phyloP scores from a whole-genome alignment of 345 rosid species.

The Carallia pectinifolia region DNA sequence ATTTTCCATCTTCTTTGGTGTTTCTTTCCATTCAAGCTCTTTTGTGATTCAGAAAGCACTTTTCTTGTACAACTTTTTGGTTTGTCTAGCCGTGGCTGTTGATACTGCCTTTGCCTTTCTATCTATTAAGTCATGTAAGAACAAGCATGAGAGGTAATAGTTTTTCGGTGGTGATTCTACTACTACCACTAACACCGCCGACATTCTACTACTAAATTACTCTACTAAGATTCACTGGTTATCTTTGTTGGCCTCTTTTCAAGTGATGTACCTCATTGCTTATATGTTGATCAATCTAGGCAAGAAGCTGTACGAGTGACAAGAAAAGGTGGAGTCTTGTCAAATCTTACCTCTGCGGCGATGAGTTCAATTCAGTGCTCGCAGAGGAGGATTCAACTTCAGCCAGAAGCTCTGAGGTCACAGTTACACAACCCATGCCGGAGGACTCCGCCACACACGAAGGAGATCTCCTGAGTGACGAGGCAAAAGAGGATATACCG shows the following conservation, averaged over 20 bases:
- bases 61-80: no score
- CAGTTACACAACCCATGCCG: conserved; percentile 38
- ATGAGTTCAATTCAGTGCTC: conserved; percentile 64
- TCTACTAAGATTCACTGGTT: no score
- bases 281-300: conserved; percentile 36
- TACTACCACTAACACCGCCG: no score
- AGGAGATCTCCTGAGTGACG: conserved; percentile 31
- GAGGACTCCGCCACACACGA: conserved; percentile 23
- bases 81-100: no score
- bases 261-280: no score
- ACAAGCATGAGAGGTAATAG: no score
- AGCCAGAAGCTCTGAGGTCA: conserved; percentile 30
- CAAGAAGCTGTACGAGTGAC: conserved; percentile 42
- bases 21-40: background rate
- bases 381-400: conserved; percentile 86
- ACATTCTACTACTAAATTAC: no score
- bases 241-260: no score
- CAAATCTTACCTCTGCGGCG: conserved; percentile 75
- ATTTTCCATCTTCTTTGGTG: background rate
- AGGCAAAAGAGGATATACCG: conserved; percentile 23
- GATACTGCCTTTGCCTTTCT: no score
- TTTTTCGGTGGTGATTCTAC: no score
- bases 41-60: no score
- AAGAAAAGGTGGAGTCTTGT: conserved; percentile 69
- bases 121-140: no score